These are phyloP conservation scores for Plantago coronopus DNA, from an alignment of 305 asterid species.

Conservation along the genomic window DNA sequence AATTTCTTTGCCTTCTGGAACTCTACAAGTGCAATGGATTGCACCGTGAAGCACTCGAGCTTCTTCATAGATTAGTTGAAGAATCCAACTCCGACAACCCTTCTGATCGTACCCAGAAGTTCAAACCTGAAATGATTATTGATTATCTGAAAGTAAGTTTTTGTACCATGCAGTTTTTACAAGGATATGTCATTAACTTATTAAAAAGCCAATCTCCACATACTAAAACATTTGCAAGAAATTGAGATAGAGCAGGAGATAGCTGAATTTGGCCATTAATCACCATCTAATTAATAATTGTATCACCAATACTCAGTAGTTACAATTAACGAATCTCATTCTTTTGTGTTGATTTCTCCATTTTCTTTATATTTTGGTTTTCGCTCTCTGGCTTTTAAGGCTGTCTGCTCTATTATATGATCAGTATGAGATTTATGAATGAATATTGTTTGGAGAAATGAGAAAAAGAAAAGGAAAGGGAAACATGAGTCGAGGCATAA, in stretches of 20 bases:
- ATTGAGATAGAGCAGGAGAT: background rate
- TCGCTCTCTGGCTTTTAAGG: no score
- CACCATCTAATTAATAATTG: no score
- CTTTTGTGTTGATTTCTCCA: no score
- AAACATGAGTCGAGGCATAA: no score
- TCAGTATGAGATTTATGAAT: no score
- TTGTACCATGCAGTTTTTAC: conserved; percentile 16
- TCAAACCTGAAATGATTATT: conserved; percentile 93
- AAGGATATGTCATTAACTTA: background rate
- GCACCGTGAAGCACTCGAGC: conserved; percentile 89
- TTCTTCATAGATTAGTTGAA: conserved; percentile 84
- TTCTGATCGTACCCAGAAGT: conserved; percentile 69
- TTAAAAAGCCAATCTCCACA: background rate
- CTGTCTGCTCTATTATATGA: no score
- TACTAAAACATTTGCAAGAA: background rate
- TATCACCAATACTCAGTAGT: no score
- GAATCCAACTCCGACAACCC: conserved; percentile 79
- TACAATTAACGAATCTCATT: no score
- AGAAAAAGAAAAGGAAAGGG: no score
- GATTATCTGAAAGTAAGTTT: conserved; percentile 85
- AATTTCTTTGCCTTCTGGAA: conserved; percentile 67
- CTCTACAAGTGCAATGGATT: conserved; percentile 75
- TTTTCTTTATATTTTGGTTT: no score
- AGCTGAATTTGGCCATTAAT: no score
- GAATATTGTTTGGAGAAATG: no score